These are phyloP conservation scores for Lasiodiplodia gonubiensis DNA, from an alignment of 2,329 filamentous ascomycete genomes.

Conservation along the genomic window DNA sequence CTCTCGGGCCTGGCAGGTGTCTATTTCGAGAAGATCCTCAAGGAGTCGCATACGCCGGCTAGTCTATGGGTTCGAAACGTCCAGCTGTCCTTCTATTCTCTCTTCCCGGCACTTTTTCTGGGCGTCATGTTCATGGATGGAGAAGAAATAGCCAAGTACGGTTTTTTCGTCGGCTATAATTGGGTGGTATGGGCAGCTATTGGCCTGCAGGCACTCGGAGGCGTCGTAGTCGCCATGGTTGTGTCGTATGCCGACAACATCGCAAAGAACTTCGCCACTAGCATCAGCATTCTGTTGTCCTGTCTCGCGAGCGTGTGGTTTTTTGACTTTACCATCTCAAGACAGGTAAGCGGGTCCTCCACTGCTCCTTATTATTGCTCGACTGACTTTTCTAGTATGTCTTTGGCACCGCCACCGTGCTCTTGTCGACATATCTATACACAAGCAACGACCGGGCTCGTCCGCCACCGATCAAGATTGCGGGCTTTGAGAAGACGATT, in stretches of 20 bases:
- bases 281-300: constrained; percentile 87
- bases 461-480: constrained; percentile 70
- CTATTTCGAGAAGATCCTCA: constrained; percentile 89
- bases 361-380: constrained; percentile 29
- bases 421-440: constrained; percentile 86
- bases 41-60: constrained; percentile 75
- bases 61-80: constrained; percentile 95
- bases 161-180: constrained; percentile 96
- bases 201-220: constrained; percentile 79
- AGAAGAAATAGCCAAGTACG: constrained; percentile 77
- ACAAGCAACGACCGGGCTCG: constrained; percentile 65
- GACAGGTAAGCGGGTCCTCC: constrained; percentile 64
- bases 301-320: constrained; percentile 84
- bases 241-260: constrained; percentile 88
- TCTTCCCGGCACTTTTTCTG: constrained; percentile 85
- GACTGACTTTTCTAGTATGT: constrained; percentile 67
- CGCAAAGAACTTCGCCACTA: constrained; percentile 91
- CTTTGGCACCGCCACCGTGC: constrained; percentile 76
- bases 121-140: constrained; percentile 90
- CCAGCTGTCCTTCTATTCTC: constrained; percentile 90
- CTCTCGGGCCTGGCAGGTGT: constrained; percentile 86
- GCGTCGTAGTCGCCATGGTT: constrained; percentile 80
- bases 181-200: constrained; percentile 88
- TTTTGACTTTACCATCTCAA: constrained; percentile 74
- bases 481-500: constrained; percentile 76